These are phyloP conservation scores for Galerina marginata DNA, from an alignment of 768 basidiomycete genomes.

Conservation along the genomic window DNA sequence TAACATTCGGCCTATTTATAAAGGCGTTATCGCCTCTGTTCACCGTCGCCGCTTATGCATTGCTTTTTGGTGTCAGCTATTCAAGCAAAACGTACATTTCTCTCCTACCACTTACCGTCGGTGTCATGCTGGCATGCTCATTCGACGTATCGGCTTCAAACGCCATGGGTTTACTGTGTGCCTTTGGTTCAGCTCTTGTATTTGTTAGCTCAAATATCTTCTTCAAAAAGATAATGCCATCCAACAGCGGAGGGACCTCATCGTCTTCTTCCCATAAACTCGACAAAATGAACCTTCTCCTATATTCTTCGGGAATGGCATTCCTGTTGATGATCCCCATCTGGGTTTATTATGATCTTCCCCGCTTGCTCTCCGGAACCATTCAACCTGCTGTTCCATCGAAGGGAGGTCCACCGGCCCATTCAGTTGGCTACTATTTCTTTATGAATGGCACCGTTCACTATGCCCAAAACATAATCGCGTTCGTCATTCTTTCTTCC, in stretches of 20 bases:
- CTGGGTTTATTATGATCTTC: constrained; percentile 90
- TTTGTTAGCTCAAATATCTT: constrained; percentile 99
- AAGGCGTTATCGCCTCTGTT: constrained; percentile 94
- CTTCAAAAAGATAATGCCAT: constrained; percentile 98
- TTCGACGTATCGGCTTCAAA: constrained; percentile 92
- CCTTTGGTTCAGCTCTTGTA: constrained; percentile 94
- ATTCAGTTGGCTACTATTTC: constrained; percentile 81
- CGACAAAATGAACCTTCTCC: constrained; percentile 94
- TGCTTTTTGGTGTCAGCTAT: constrained; percentile 94
- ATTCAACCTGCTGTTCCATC: constrained; percentile 46
- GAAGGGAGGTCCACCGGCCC: constrained; percentile 51
- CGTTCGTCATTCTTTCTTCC: constrained; percentile 93
- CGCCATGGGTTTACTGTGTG: constrained; percentile 85
- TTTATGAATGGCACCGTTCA: constrained; percentile 95
- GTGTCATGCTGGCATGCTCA: constrained; percentile 97
- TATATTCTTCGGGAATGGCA: constrained; percentile 94
- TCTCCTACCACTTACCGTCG: constrained; percentile 91
- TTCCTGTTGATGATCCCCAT: constrained; percentile 96
- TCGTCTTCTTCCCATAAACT: constrained; percentile 67
- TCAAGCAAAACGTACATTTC: constrained; percentile 90
- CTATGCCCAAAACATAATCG: constrained; percentile 96
- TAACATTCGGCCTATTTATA: not conserved
- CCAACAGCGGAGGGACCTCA: constrained; percentile 43
- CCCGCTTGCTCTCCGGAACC: constrained; percentile 58
- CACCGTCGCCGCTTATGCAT: constrained; percentile 94